Percentiles rank a stretch among this genome's conserved stretches.
Evolutionary conservation across 345 rosid species (phyloP).

Genomic region (Gossypium mustelinum): DNA sequence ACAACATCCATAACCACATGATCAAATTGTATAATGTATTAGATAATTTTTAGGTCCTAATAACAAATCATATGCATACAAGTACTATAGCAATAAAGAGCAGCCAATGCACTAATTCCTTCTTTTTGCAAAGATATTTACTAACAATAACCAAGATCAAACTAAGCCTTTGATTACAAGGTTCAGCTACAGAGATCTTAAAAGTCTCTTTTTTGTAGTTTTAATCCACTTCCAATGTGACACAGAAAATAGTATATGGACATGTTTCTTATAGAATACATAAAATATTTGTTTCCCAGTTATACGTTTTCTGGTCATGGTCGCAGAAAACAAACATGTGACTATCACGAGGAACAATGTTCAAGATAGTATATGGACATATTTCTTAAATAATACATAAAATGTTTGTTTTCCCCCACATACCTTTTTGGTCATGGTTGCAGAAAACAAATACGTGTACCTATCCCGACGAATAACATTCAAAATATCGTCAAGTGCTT

Average conservation of each 20-base stretch:
- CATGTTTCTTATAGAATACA: not conserved
- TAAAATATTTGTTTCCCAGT: not conserved
- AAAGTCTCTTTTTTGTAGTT: not conserved
- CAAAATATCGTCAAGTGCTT: conserved; percentile 75
- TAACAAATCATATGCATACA: not conserved
- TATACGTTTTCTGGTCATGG: conserved; percentile 89
- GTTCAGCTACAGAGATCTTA: not conserved
- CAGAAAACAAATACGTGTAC: conserved; percentile 85
- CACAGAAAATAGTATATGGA: conserved; percentile 31
- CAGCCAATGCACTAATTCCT: not conserved
- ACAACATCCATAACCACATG: not conserved
- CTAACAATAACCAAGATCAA: not conserved
- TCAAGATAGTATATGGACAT: conserved; percentile 37
- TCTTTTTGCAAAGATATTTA: not conserved
- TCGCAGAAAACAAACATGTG: conserved; percentile 85
- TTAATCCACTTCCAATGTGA: not conserved
- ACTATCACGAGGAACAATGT: conserved; percentile 56
- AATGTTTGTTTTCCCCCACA: not conserved
- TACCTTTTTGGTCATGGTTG: conserved; percentile 98
- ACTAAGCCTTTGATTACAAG: not conserved
- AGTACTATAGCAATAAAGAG: not conserved
- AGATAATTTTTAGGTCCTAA: not conserved
- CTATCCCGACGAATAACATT: conserved; percentile 66
- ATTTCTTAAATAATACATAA: not conserved
- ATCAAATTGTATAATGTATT: not conserved